Evolutionary conservation across 495 filamentous ascomycete genomes (phyloP).

Genomic region (Penicillium samsonianum): DNA sequence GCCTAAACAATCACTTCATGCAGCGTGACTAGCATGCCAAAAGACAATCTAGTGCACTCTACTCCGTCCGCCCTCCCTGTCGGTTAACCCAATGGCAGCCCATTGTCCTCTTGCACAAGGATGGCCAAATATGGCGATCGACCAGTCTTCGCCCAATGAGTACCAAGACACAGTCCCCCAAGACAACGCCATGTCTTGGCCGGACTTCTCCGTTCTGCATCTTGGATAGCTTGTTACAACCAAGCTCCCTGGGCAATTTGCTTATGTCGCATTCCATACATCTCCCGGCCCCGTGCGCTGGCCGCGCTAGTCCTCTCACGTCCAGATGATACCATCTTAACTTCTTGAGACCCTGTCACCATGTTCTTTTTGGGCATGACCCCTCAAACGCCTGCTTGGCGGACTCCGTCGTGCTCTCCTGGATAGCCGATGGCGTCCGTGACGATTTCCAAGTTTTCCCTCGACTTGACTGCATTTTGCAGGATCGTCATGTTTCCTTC

Average conservation of each 20-base stretch:
- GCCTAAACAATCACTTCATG: neutral
- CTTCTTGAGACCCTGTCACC: slow-evolving; percentile 14
- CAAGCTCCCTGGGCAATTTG: slow-evolving; percentile 21
- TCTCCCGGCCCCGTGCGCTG: slow-evolving; percentile 10
- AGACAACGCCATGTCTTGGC: slow-evolving; percentile 12
- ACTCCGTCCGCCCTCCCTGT: neutral
- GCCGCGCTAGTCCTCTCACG: slow-evolving; percentile 18
- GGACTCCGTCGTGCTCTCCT: slow-evolving; percentile 22
- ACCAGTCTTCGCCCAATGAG: slow-evolving; percentile 22
- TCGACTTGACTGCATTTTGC: slow-evolving; percentile 6
- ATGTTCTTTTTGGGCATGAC: slow-evolving; percentile 10
- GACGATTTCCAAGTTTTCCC: slow-evolving; percentile 24
- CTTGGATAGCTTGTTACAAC: slow-evolving; percentile 23
- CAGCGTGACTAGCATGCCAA: neutral
- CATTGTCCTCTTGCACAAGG: neutral
- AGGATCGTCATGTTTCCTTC: slow-evolving; percentile 29
- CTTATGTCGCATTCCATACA: neutral
- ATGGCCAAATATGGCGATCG: slow-evolving; percentile 23
- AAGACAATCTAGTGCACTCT: neutral
- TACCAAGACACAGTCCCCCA: slow-evolving; percentile 9
- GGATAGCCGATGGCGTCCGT: slow-evolving; percentile 31
- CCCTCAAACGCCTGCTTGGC: slow-evolving; percentile 13
- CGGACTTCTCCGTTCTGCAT: slow-evolving; percentile 27
- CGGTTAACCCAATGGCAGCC: slow-evolving; percentile 5
- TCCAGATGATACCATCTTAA: slow-evolving; percentile 9